phyloP scores from a whole-genome alignment of 2,329 filamentous ascomycete species.

The Trematosphaeria pertusa region DNA sequence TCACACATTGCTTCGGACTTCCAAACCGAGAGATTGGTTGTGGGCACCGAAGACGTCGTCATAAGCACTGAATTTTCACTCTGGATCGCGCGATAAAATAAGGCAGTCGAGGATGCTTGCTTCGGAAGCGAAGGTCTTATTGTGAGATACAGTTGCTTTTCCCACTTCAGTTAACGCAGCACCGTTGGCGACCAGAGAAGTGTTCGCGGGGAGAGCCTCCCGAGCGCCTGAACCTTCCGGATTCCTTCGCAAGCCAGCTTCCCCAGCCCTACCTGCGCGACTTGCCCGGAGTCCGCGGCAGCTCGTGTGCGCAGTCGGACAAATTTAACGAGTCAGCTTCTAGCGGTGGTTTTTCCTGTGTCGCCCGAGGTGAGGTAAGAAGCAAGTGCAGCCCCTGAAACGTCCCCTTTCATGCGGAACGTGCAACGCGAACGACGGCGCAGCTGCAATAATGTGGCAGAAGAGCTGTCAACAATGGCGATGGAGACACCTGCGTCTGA shows the following conservation, averaged over 20 bases:
- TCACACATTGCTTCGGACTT: slow-evolving; percentile 14
- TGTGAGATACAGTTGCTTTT: slow-evolving; percentile 10
- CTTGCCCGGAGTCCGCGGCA: slow-evolving; percentile 1
- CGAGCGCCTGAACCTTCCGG: no score
- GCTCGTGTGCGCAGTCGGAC: slow-evolving; percentile 8
- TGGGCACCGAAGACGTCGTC: slow-evolving; percentile 24
- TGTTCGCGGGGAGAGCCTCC: slow-evolving; percentile 16
- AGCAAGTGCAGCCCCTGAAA: slow-evolving; percentile 18
- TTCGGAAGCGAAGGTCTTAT: slow-evolving; percentile 6
- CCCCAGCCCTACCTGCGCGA: slow-evolving; percentile 6
- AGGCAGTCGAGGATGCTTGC: slow-evolving; percentile 1
- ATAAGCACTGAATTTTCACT: slow-evolving; percentile 18
- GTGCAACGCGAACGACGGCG: background rate
- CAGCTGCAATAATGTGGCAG: no score
- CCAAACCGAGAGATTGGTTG: slow-evolving; percentile 21
- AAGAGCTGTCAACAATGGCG: no score
- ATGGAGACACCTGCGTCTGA: no score
- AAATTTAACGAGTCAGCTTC: slow-evolving; percentile 28
- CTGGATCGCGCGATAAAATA: slow-evolving; percentile 16
- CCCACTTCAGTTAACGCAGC: slow-evolving; percentile 10
- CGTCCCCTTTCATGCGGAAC: slow-evolving; percentile 6
- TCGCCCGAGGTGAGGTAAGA: slow-evolving; percentile 16
- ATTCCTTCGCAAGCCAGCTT: slow-evolving; percentile 4
- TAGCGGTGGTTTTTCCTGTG: slow-evolving; percentile 18
- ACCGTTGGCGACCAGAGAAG: slow-evolving; percentile 2